A percentile compares a stretch with the other conserved stretches of the same genome.
These are phyloP conservation scores for Ettlia oleoabundans DNA, from an alignment of 139 green algal species.

Conservation along the genomic window DNA sequence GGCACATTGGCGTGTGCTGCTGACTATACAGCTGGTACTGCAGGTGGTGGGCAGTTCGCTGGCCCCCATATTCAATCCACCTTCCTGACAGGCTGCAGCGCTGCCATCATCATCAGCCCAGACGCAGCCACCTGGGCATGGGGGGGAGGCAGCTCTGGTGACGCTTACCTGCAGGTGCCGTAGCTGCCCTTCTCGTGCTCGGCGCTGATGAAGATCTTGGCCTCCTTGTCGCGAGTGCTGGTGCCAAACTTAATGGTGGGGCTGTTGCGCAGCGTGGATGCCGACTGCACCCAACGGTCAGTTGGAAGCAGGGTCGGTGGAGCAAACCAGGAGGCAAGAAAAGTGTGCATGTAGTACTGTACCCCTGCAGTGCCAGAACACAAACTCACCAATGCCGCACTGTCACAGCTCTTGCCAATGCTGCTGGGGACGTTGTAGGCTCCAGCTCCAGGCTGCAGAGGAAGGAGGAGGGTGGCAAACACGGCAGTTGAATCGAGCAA, in stretches of 20 bases:
- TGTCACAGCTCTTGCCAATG: slow-evolving; percentile 27
- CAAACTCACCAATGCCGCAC: slow-evolving; percentile 3
- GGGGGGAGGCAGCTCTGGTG: neutral
- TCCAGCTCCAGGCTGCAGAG: slow-evolving; percentile 28
- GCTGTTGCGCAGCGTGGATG: slow-evolving; percentile 28
- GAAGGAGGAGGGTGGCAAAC: no score
- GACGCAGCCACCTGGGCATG: no score
- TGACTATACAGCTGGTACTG: neutral
- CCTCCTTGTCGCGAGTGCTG: slow-evolving; percentile 36
- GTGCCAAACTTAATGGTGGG: slow-evolving; percentile 45
- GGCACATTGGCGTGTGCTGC: neutral
- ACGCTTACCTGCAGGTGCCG: slow-evolving; percentile 20
- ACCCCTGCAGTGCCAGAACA: no score
- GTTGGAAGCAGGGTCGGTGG: neutral
- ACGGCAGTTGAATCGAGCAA: no score
- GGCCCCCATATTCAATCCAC: no score
- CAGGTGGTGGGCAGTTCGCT: slow-evolving; percentile 4
- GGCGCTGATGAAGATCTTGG: slow-evolving; percentile 58
- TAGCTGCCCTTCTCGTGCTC: slow-evolving; percentile 58
- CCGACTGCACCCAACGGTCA: neutral
- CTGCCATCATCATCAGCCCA: no score
- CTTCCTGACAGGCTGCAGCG: no score
- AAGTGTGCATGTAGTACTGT: no score
- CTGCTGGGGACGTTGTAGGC: slow-evolving; percentile 42
- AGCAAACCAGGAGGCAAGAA: no score